Evolutionary conservation across 176 grass and related monocot genomes (phyloP), one percentile per base, ranked within the genome.

Genomic region (Musa beccarii): DNA sequence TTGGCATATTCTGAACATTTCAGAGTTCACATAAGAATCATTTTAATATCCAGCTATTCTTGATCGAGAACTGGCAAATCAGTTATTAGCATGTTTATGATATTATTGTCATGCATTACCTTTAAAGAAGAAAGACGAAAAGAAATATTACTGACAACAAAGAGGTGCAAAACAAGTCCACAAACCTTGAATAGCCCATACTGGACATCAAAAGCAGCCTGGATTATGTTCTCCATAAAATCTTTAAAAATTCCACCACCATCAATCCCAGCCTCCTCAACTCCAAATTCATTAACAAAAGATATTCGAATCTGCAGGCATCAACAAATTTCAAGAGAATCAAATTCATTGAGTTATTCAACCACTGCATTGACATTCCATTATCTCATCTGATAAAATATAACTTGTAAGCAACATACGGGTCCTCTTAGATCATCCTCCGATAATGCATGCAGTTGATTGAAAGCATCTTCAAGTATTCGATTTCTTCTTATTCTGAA

Each of bases 211-310:
- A 99, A 99, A 87, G 95, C 86, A 68, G 95, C 90, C 64, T 92
- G 85, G 51, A 87, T 93, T 84, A 93, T 99, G 83, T 94, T 99
- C 78, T 99, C 95, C 95, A 99, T 99, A 72, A 99, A 99, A 84
- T 99, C 95, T 80, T 99, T 99, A 74, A 99, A 99, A 84, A 99
- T 99, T 43, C 95, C 95, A 77, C 95, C 95, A 59, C 95, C 95
- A 79, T 99, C 95, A 71, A 99, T 99, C 67, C 95, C 95, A 76
- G 86, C 95, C 77, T 99, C 95, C 84, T 99, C 95, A 53, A 88
- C 90, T 49, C 90, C 90, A 64, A 91, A 89, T 56, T 94, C 91
- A 83, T 99, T 94, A 52, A 99, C 85, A 83, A 91, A 99, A 53
- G 79, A 78, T 56, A 99, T 83, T 71, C 91, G 85, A 82, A 99